Evolutionary conservation across 1,284 basidiomycete species (phyloP), one percentile per base, ranked within the genome.

Genomic region (Rhodotorula sp.): DNA sequence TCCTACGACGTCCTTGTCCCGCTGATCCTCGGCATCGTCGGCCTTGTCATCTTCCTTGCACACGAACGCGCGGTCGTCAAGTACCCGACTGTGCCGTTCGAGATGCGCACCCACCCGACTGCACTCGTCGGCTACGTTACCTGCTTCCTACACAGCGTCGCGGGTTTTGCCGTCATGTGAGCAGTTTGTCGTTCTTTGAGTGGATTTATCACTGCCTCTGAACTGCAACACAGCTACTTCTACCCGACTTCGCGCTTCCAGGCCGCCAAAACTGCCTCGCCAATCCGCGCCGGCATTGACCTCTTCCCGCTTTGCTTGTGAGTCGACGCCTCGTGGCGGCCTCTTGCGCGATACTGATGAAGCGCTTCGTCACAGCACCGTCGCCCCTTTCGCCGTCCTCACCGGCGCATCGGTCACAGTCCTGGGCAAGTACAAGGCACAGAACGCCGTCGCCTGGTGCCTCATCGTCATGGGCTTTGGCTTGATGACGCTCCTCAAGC

Each of bases 401-500:
- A 37, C 46, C 24, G 72, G 72, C 13, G 28, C 76, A 40, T 57
- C 67, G 1, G 75, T 80, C 71, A 76, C 75, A 0, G 47, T 77
- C 40, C 76, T 77, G 4, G 77, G 78, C 13, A 76, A 77, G 68
- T 81, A 80, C 70, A 76, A 71, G 52, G 48, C 57, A 10, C 76
- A 78, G 59, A 80, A 78, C 31, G 80, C 78, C 72, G n/a, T 81
- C 26, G 70, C 64, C 16, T 64, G 76, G 77, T 64, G 70, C 1
- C 59, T 80, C n/a, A 11, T 72, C 28, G 64, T 65, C 4, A 52
- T 74, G 22, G 79, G 79, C 0, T 69, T 71, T 52, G 79, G 76
- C 15, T 62, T 76, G 1, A 73, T 84, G 50, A 80, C 78, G 8
- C 78, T 81, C 0, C 66, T 85, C 20, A 76, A 80, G 10, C 78